These are phyloP conservation scores for Closterium sp. DNA, from an alignment of 139 green algal species.

Conservation along the genomic window DNA sequence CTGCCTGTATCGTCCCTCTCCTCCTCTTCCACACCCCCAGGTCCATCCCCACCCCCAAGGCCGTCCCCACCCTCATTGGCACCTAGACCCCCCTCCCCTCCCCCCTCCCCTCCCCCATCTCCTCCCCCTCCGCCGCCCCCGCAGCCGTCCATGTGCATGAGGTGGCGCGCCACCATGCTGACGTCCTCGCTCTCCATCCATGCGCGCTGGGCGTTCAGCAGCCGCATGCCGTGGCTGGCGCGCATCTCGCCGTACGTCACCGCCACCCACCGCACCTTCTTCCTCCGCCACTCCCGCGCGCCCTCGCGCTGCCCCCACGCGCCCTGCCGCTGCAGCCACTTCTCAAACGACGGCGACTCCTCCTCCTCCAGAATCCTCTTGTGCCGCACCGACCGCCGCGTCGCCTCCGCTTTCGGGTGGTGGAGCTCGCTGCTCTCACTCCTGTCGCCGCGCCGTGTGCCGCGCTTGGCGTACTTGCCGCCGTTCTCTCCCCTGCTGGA, in stretches of 20 bases:
- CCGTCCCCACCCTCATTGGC: too few species aligned
- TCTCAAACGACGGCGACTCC: not conserved
- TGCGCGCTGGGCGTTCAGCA: not conserved
- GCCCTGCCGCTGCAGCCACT: not conserved
- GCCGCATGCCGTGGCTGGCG: not conserved
- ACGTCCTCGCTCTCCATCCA: not conserved
- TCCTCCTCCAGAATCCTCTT: not conserved
- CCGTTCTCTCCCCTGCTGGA: not conserved
- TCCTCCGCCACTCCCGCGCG: not conserved
- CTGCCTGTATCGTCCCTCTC: not conserved
- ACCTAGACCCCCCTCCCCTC: not conserved
- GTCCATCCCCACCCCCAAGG: not conserved
- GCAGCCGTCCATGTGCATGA: not conserved
- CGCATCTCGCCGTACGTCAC: not conserved
- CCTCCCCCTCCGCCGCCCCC: too few species aligned
- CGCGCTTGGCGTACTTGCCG: too few species aligned
- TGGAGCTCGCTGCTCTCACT: not conserved
- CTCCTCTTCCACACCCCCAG: not conserved
- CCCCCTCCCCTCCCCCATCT: not conserved
- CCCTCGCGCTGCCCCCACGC: too few species aligned
- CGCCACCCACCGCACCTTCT: not conserved
- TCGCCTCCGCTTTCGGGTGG: not conserved
- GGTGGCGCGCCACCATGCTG: not conserved
- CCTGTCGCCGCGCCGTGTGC: not conserved
- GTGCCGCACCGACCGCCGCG: not conserved